phyloP scores from a whole-genome alignment of 306 rosid genomes.

The Abrus precatorius region DNA sequence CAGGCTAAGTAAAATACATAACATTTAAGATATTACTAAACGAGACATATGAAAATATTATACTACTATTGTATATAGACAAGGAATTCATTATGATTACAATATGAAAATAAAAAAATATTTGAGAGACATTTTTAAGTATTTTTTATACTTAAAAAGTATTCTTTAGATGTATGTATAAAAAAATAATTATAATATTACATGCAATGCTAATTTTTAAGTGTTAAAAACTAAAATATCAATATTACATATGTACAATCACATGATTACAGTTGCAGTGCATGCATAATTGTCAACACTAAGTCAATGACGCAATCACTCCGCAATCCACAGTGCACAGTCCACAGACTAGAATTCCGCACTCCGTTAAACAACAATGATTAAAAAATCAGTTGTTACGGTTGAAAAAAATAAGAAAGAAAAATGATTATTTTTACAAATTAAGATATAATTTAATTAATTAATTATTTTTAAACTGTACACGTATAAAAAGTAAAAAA shows the following conservation, averaged over 20 bases:
- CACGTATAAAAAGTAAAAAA: too few relatives aligned
- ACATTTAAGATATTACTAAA: background rate
- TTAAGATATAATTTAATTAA: too few relatives aligned
- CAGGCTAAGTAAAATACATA: background rate
- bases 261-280: constrained; percentile 48
- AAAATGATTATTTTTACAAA: too few relatives aligned
- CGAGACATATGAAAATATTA: too few relatives aligned
- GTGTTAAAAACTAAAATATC: background rate
- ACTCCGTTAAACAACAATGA: background rate
- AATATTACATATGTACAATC: background rate
- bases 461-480: too few relatives aligned
- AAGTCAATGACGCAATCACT: constrained; percentile 55
- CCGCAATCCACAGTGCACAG: constrained; percentile 23
- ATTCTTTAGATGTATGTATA: too few relatives aligned
- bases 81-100: background rate
- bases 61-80: background rate
- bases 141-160: too few relatives aligned
- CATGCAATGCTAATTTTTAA: too few relatives aligned
- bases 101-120: background rate
- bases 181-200: too few relatives aligned
- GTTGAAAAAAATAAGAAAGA: too few relatives aligned
- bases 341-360: background rate
- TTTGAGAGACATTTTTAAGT: too few relatives aligned
- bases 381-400: background rate
- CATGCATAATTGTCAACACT: constrained; percentile 35